These are phyloP conservation scores for Schizophyllum amplum DNA, from an alignment of 1,284 basidiomycete species.

Conservation along the genomic window DNA sequence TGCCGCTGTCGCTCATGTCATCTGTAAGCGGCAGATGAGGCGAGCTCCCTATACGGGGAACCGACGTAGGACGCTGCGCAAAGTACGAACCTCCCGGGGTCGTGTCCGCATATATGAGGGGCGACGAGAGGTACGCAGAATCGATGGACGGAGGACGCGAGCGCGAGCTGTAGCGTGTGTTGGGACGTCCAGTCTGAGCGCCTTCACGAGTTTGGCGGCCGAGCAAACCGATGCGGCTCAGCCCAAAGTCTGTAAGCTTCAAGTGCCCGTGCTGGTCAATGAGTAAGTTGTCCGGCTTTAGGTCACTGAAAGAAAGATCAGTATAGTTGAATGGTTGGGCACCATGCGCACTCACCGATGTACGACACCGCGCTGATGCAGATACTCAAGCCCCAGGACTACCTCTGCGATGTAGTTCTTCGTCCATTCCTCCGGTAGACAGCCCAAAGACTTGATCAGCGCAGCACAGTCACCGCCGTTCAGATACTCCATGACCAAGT, in stretches of 20 bases:
- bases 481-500: slow-evolving; percentile 97
- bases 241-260: slow-evolving; percentile 96
- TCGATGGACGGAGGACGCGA: slow-evolving; percentile 79
- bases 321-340: not conserved
- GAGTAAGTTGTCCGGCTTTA: slow-evolving; percentile 97
- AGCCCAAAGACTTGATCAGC: slow-evolving; percentile 92
- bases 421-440: slow-evolving; percentile 93
- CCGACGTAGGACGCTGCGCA: slow-evolving; percentile 49
- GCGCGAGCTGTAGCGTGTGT: slow-evolving; percentile 55
- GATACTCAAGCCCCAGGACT: slow-evolving; percentile 88
- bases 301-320: slow-evolving; percentile 54
- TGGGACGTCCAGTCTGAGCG: slow-evolving; percentile 33
- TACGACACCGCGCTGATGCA: slow-evolving; percentile 90
- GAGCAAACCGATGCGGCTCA: slow-evolving; percentile 94
- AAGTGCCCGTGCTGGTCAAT: slow-evolving; percentile 95
- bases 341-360: slow-evolving; percentile 71
- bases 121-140: slow-evolving; percentile 71
- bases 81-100: slow-evolving; percentile 74
- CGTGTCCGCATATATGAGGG: slow-evolving; percentile 52
- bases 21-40: slow-evolving; percentile 66
- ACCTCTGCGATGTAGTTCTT: slow-evolving; percentile 96
- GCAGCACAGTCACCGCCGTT: slow-evolving; percentile 98
- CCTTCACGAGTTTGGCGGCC: slow-evolving; percentile 90
- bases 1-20: slow-evolving; percentile 80
- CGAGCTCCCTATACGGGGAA: slow-evolving; percentile 50